These are phyloP conservation scores for Cutaneotrichosporon cutaneum DNA, from an alignment of 1,284 basidiomycete species.

Conservation along the genomic window DNA sequence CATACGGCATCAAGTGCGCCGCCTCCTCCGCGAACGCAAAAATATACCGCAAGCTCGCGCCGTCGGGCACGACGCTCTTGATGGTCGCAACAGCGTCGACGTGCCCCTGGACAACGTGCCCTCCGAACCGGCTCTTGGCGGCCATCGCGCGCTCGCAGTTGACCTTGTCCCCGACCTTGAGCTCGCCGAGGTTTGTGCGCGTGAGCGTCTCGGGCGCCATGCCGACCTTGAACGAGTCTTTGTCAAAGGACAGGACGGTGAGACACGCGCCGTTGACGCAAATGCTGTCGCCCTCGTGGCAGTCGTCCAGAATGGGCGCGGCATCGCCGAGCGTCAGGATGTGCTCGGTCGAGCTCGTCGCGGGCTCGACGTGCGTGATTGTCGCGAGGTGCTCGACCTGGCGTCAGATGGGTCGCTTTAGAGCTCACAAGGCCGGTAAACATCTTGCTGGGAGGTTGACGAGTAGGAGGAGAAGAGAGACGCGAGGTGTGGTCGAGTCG, in stretches of 20 bases:
- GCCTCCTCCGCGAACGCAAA: slow-evolving; percentile 69
- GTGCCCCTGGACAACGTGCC: slow-evolving; percentile 98
- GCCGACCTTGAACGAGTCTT: slow-evolving; percentile 83
- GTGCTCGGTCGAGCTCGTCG: slow-evolving; percentile 58
- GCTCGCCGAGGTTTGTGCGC: slow-evolving; percentile 84
- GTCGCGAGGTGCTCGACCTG: slow-evolving; percentile 52
- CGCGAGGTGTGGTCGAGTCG: background rate
- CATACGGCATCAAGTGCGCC: slow-evolving; percentile 71
- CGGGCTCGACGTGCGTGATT: slow-evolving; percentile 43
- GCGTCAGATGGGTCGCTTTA: slow-evolving; percentile 2
- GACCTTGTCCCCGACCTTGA: slow-evolving; percentile 74
- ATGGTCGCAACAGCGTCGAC: slow-evolving; percentile 86
- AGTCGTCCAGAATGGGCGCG: slow-evolving; percentile 79
- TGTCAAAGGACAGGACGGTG: slow-evolving; percentile 80
- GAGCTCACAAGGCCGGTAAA: slow-evolving; percentile 50
- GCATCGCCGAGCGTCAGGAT: slow-evolving; percentile 71
- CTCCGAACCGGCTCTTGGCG: slow-evolving; percentile 86
- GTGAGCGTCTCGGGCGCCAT: slow-evolving; percentile 91
- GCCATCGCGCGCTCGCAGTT: slow-evolving; percentile 96
- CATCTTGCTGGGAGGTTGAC: slow-evolving; percentile 28
- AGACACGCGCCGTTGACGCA: slow-evolving; percentile 80
- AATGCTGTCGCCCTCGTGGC: slow-evolving; percentile 91
- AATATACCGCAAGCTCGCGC: slow-evolving; percentile 78
- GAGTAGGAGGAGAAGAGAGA: no score
- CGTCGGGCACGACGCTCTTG: slow-evolving; percentile 67